These are phyloP conservation scores for Globisporangium okanoganense DNA, from an alignment of 352 stramenopile species.

Conservation along the genomic window DNA sequence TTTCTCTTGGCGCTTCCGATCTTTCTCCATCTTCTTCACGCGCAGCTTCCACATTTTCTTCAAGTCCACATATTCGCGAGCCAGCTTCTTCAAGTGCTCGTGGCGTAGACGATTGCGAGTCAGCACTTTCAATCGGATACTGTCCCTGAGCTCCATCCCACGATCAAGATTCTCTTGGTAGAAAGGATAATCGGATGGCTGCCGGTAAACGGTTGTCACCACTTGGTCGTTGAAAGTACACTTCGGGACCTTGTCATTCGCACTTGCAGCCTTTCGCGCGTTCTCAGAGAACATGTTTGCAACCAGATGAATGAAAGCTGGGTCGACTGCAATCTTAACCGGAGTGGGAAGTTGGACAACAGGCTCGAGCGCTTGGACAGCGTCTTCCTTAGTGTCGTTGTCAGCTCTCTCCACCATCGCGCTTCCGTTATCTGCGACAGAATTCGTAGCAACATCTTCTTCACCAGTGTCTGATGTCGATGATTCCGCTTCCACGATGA, in stretches of 20 bases:
- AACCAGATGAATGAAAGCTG: constrained; percentile 55
- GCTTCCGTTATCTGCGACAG: neutral
- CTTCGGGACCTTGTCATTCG: constrained; percentile 62
- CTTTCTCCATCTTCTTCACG: constrained; percentile 86
- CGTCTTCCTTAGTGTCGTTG: neutral
- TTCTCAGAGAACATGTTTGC: constrained; percentile 68
- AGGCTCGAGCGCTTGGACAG: neutral
- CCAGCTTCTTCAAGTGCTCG: constrained; percentile 64
- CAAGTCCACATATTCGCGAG: constrained; percentile 74
- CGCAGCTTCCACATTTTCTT: constrained; percentile 81
- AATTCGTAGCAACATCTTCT: neutral
- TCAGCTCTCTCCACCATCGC: constrained; percentile 1
- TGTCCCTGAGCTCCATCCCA: constrained; percentile 36
- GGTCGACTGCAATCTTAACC: constrained; percentile 59
- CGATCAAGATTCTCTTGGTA: constrained; percentile 71
- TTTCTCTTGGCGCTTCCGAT: constrained; percentile 84
- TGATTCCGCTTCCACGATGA: constrained; percentile 36
- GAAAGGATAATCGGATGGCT: constrained; percentile 71
- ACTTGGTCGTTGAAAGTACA: constrained; percentile 38
- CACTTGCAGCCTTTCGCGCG: constrained; percentile 32
- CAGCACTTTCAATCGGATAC: constrained; percentile 59
- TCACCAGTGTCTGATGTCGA: neutral
- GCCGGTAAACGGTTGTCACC: constrained; percentile 61
- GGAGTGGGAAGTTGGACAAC: constrained; percentile 13
- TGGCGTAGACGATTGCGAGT: constrained; percentile 61